Conservation (phyloP, 352 stramenopile species). For the Elongisporangium undulatum region DNA sequence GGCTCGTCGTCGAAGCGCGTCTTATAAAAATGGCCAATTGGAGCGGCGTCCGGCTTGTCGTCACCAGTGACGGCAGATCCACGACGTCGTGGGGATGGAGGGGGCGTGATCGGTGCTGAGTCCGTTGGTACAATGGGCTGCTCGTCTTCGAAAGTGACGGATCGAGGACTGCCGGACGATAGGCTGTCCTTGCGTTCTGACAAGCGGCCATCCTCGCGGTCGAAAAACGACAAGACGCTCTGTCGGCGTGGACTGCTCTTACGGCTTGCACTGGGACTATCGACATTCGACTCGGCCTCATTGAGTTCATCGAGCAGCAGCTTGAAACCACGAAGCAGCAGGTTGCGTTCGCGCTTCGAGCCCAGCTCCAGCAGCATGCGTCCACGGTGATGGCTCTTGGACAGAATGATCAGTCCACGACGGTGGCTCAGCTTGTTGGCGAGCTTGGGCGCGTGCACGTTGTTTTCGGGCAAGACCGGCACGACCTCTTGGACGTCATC, state of each 20-base stretch:
- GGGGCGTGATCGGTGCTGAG: neutral
- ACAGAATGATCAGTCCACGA: conserved; percentile 59
- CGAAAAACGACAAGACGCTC: conserved; percentile 56
- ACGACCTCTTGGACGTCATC: conserved; percentile 62
- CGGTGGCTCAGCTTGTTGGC: conserved; percentile 62
- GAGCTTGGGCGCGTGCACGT: conserved; percentile 38
- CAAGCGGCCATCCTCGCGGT: conserved; percentile 7
- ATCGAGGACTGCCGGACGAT: neutral
- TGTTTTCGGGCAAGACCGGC: conserved; percentile 42
- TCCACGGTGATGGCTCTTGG: conserved; percentile 56
- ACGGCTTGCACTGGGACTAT: conserved; percentile 36
- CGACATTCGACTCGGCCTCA: conserved; percentile 29
- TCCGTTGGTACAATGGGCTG: neutral
- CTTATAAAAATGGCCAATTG: conserved; percentile 50
- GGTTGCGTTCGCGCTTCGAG: conserved; percentile 53
- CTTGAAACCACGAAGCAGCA: conserved; percentile 55
- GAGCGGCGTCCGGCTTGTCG: conserved; percentile 11
- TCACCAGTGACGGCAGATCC: neutral
- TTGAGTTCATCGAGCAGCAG: conserved; percentile 48
- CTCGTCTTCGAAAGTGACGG: neutral
- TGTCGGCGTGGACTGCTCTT: conserved; percentile 38
- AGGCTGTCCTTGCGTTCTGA: neutral
- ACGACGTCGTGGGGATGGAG: neutral
- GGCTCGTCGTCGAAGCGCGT: conserved; percentile 58
- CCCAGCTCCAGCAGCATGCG: conserved; percentile 56